phyloP scores from a whole-genome alignment of 257 asterid genomes.

The Jaltomata sinuosa region DNA sequence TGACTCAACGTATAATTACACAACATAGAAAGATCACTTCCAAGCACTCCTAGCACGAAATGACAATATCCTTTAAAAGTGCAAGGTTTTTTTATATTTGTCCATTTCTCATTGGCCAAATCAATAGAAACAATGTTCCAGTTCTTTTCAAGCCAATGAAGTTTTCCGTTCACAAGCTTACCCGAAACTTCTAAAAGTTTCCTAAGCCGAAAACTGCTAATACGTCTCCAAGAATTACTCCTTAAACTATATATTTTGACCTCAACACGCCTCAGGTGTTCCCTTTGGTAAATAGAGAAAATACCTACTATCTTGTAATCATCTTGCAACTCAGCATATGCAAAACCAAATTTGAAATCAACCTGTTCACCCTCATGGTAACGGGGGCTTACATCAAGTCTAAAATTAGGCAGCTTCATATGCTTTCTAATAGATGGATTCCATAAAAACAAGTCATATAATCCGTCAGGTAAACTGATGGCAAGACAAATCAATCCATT shows the following conservation, averaged over 20 bases:
- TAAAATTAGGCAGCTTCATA: slow-evolving; percentile 27
- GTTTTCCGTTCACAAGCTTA: neutral
- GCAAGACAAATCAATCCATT: neutral
- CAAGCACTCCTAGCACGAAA: neutral
- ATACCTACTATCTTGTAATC: slow-evolving; percentile 28
- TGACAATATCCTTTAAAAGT: neutral
- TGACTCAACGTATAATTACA: neutral
- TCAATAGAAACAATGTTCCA: neutral
- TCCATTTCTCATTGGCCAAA: neutral
- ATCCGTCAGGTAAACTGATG: slow-evolving; percentile 28
- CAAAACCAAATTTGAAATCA: slow-evolving; percentile 26
- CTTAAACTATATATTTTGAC: neutral
- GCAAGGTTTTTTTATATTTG: neutral
- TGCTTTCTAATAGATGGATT: slow-evolving; percentile 33
- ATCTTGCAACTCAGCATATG: slow-evolving; percentile 27
- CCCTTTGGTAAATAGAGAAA: neutral
- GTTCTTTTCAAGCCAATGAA: neutral
- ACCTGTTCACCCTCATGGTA: neutral
- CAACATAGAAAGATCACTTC: neutral
- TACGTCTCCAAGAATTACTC: neutral
- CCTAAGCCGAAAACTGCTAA: neutral
- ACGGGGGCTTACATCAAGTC: neutral
- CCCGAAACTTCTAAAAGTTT: neutral
- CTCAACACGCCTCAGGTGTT: neutral
- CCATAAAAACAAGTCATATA: slow-evolving; percentile 26